These are phyloP conservation scores for Talaromyces sp. DNA, from an alignment of 2,329 filamentous ascomycete genomes.

Conservation along the genomic window DNA sequence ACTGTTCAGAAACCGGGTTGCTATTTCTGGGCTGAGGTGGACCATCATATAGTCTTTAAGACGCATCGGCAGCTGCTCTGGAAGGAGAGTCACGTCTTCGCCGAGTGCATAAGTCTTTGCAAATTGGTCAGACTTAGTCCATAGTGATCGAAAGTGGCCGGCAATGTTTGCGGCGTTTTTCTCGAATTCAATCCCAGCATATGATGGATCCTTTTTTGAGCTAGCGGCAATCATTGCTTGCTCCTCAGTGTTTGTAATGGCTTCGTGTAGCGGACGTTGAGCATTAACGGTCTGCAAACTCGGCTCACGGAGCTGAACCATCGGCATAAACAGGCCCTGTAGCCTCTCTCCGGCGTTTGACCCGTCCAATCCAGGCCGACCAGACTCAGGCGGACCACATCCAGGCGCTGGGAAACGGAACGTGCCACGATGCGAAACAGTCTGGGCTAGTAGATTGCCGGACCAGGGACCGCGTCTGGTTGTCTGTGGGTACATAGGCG, in stretches of 20 bases:
- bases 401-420: background rate
- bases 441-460: background rate
- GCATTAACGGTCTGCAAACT: background rate
- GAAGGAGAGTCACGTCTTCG: background rate
- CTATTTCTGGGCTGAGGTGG: slow-evolving; percentile 11
- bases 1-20: slow-evolving; percentile 18
- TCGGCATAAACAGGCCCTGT: slow-evolving; percentile 2
- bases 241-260: background rate
- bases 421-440: background rate
- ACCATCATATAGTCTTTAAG: slow-evolving; percentile 16
- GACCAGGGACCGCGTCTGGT: background rate
- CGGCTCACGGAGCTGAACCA: background rate
- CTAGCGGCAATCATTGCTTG: background rate
- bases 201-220: background rate
- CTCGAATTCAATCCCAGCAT: slow-evolving; percentile 5
- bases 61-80: background rate
- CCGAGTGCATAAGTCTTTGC: background rate
- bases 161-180: background rate
- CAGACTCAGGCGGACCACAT: background rate
- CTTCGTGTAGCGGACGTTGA: background rate
- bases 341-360: background rate
- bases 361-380: background rate
- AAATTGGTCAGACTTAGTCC: slow-evolving; percentile 13
- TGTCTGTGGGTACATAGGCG: background rate
- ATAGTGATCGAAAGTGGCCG: slow-evolving; percentile 13